Conservation (phyloP, 495 filamentous ascomycete genomes). For the Staphylotrichum longicolle region DNA sequence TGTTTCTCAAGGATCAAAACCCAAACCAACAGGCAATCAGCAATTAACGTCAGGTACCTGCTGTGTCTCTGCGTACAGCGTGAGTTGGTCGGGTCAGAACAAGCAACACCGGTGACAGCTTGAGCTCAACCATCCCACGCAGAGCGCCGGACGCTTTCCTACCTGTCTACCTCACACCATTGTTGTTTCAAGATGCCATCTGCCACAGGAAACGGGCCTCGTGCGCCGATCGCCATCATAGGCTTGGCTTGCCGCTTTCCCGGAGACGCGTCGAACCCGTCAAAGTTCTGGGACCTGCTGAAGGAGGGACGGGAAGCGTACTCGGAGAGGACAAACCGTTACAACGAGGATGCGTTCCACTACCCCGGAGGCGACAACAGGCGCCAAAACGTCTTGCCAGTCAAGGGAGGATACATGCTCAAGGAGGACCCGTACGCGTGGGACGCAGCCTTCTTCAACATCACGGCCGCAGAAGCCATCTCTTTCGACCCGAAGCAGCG, state of each 20-base stretch:
- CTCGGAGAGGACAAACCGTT: neutral
- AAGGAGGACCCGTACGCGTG: conserved; percentile 47
- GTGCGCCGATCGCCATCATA: conserved; percentile 1
- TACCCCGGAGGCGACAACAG: conserved; percentile 35
- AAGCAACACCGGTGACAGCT: too few species aligned
- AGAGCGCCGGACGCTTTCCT: too few species aligned
- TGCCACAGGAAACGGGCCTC: too few species aligned
- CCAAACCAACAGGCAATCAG: too few species aligned
- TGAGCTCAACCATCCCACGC: too few species aligned
- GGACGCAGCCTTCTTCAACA: conserved; percentile 55
- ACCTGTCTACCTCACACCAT: too few species aligned
- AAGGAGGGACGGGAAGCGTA: neutral
- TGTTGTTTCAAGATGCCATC: too few species aligned
- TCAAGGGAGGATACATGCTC: conserved; percentile 31
- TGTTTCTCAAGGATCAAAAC: too few species aligned
- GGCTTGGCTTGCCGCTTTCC: neutral
- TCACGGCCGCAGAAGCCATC: conserved; percentile 58
- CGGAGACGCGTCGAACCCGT: neutral
- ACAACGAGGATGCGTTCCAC: neutral
- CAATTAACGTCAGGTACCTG: too few species aligned
- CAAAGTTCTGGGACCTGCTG: neutral
- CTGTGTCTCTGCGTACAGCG: too few species aligned
- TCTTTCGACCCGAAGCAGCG: conserved; percentile 69
- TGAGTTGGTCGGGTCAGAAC: too few species aligned
- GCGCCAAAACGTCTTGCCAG: neutral